Evolutionary conservation across 23 red algal genomes (phyloP), one percentile per base, ranked within the genome.

Genomic region (Pyropia yezoensis): DNA sequence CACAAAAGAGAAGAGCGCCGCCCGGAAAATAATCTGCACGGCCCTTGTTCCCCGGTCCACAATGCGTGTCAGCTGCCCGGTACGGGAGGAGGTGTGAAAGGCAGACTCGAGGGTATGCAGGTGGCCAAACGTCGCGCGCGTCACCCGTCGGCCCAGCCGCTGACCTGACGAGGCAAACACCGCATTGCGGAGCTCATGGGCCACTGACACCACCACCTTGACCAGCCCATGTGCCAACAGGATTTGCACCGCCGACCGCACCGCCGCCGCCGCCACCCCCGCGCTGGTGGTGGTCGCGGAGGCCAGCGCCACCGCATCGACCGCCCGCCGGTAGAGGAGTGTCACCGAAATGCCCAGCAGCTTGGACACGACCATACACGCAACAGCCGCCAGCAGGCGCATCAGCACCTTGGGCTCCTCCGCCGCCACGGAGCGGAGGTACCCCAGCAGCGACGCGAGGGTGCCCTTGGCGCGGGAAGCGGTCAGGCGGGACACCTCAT

Each of bases 41-140:
- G 82, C 82, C 26, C 84, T 62, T 1, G 90, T 96, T 17, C 90
- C 90, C 16, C 90, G 73, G 65, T 96, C 81, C 16, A 96, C 82
- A 32, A 96, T 80, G 29, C 80, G 63, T 32, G 90, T 87, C 18
- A 87, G 19, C 9, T 75, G 69, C 51, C 90, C 90, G 14, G 81
- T 85, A 3, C 70, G 50, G 0, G 65, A 61, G 62, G 54, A 57
- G 33, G 65, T 74, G 29, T 80, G 74, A 54, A 87, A 96, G 7
- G 76, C 61, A 22, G 71, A 27, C 54, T 96, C 90, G 32, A 96
- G 59, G 21, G 58, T 70, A 18, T 69, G 90, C 49, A 96, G 45
- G 61, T 96, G 84, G 7, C 66, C 76, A 69, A 96, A 96, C 22
- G 90, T 75, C 21, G 81, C 52, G 7, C 71, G 76, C n/a, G 90